Percentiles rank a stretch among this genome's conserved stretches.
Evolutionary conservation across 2,329 filamentous ascomycete genomes (phyloP).

Genomic region (Aspergillus pseudoterreus): DNA sequence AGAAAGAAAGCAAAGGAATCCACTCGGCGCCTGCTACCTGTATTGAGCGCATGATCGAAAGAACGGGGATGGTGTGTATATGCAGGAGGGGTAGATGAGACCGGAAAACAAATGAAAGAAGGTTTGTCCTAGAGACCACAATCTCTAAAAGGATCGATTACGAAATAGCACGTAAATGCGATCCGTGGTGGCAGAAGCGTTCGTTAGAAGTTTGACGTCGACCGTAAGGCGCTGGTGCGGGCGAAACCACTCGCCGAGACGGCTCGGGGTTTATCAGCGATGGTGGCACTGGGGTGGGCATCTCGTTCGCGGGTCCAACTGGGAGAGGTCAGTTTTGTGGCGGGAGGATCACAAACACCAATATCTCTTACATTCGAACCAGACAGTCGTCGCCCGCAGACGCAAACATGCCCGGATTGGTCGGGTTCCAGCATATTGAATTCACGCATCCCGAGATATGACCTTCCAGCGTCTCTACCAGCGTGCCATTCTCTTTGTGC

Average conservation of each 20-base stretch:
- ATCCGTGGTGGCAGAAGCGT: neutral
- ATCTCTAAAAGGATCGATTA: slow-evolving; percentile 10
- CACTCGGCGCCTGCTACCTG: slow-evolving; percentile 21
- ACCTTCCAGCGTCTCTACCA: slow-evolving; percentile 71
- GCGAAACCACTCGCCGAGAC: slow-evolving; percentile 32
- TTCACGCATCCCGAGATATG: slow-evolving; percentile 77
- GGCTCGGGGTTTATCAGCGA: slow-evolving; percentile 24
- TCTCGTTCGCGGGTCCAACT: slow-evolving; percentile 37
- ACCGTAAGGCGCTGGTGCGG: slow-evolving; percentile 40
- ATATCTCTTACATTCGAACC: slow-evolving; percentile 72
- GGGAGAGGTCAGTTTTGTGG: neutral
- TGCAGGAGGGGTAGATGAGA: slow-evolving; percentile 12
- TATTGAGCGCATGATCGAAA: slow-evolving; percentile 18
- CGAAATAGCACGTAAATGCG: slow-evolving; percentile 1
- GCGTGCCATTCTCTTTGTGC: slow-evolving; percentile 76
- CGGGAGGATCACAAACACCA: neutral
- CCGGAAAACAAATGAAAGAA: neutral
- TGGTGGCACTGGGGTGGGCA: slow-evolving; percentile 18
- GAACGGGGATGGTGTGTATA: slow-evolving; percentile 17
- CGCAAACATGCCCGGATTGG: slow-evolving; percentile 77
- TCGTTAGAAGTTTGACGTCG: slow-evolving; percentile 33
- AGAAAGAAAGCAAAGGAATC: slow-evolving; percentile 5
- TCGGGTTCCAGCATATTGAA: slow-evolving; percentile 83
- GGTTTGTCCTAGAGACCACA: slow-evolving; percentile 10
- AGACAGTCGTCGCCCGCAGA: slow-evolving; percentile 84